phyloP scores from a whole-genome alignment of 2,329 filamentous ascomycete genomes.

The Anthostomella pinea region DNA sequence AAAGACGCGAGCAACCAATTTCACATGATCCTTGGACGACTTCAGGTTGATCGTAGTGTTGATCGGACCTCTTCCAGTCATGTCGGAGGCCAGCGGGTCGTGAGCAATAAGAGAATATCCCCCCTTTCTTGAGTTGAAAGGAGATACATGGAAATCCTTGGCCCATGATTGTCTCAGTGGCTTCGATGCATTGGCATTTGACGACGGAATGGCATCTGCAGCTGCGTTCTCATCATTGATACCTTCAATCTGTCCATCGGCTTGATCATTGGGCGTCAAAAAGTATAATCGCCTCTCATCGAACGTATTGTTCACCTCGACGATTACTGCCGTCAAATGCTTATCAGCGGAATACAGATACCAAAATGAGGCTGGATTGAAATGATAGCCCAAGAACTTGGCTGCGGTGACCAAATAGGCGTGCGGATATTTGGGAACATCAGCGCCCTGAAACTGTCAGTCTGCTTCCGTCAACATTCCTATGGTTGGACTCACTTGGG shows the following conservation, averaged over 20 bases:
- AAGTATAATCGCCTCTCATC: slow-evolving; percentile 68
- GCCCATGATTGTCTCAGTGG: slow-evolving; percentile 52
- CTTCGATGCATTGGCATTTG: slow-evolving; percentile 2
- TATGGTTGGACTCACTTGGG: slow-evolving; percentile 44
- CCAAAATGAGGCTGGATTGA: slow-evolving; percentile 78
- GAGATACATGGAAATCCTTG: slow-evolving; percentile 76
- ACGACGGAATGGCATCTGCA: not conserved
- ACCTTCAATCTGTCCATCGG: slow-evolving; percentile 4
- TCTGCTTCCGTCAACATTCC: not conserved
- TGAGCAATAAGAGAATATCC: slow-evolving; percentile 49
- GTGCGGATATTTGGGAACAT: slow-evolving; percentile 59
- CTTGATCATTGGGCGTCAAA: slow-evolving; percentile 41
- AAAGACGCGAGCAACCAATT: slow-evolving; percentile 59
- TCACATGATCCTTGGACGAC: slow-evolving; percentile 58
- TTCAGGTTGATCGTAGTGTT: slow-evolving; percentile 59
- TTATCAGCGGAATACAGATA: slow-evolving; percentile 64
- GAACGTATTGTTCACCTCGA: slow-evolving; percentile 77
- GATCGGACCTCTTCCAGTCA: slow-evolving; percentile 42
- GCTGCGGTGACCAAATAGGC: slow-evolving; percentile 72
- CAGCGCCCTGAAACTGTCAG: slow-evolving; percentile 46
- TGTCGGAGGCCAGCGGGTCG: slow-evolving; percentile 44
- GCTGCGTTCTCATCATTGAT: slow-evolving; percentile 13
- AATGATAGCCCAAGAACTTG: slow-evolving; percentile 65
- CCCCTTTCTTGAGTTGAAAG: slow-evolving; percentile 65
- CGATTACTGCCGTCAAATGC: slow-evolving; percentile 60